Base-by-base conservation (phyloP, 1,284 basidiomycete genomes). In the Tremellales sp. region DNA sequence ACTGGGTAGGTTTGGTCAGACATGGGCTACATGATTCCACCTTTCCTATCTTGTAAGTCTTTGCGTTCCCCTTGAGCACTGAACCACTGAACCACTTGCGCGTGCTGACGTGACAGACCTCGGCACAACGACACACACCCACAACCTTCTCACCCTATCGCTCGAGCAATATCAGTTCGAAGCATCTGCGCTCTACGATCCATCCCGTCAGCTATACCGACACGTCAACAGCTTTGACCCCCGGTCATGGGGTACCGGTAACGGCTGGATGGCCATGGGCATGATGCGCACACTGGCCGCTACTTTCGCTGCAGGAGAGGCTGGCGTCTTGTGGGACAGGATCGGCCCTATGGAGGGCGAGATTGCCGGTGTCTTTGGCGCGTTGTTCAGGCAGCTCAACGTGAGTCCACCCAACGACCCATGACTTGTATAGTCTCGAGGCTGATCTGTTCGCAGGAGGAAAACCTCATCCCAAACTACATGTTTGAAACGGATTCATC, bases 1-100 rank as follows among this genome's bases (percentile, higher is more conserved):
- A n/a, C n/a, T n/a, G n/a, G n/a, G n/a, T n/a, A n/a, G 52, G 55
- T 72, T 8, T 74, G 81, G 82, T 75, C 80, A n/a, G 81, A 83
- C 62, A 77, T 70, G 54, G 72, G 82, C 0, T 83, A 79, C 63
- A 84, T 84, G 82, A 81, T 78, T 4, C 80, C 81, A 4, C 82
- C 82, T 0, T 82, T 82, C 65, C 65, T 83, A 3, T 81, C 81
- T 0, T 81, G 59, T 59, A 21, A 48, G 54, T 52, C 31, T 15
- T 29, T 37, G 6, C 25, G 1, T 29, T 21, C 29, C 29, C 15
- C 17, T 31, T 23, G 11, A 13, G 25, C 37, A 36, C n/a, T n/a
- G n/a, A n/a, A n/a, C n/a, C n/a, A n/a, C 35, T 23, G 11, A 43
- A 22, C 19, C 43, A n/a, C 36, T 41, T 19, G 12, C 43, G 15